phyloP scores from a whole-genome alignment of 208 protist genomes.

The Acanthamoeba lenticulata region DNA sequence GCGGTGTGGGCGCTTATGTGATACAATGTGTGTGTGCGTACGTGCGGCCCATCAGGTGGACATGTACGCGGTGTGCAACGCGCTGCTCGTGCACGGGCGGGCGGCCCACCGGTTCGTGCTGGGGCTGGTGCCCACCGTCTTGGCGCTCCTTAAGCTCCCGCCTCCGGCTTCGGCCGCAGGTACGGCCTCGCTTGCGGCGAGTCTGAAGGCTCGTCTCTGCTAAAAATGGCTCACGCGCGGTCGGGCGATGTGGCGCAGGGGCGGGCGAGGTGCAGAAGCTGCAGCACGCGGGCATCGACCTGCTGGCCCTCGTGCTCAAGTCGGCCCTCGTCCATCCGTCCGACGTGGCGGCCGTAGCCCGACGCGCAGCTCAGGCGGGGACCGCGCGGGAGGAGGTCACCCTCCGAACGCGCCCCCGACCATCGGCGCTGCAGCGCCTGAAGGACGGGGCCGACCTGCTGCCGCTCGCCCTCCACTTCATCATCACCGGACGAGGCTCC shows the following conservation, averaged over 20 bases:
- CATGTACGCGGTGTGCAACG: background rate
- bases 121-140: background rate
- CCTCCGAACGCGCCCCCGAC: background rate
- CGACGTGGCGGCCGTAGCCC: background rate
- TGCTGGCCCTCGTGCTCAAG: background rate
- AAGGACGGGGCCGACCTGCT: background rate
- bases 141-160: background rate
- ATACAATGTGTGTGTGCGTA: background rate
- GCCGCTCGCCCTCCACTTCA: conserved; percentile 1
- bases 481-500: background rate
- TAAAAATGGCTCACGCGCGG: too few species aligned
- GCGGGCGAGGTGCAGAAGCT: background rate
- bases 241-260: background rate
- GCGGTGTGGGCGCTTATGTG: background rate
- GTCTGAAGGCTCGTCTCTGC: too few species aligned
- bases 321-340: background rate
- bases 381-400: background rate
- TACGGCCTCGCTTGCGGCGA: too few species aligned
- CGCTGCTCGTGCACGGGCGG: background rate
- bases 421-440: background rate
- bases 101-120: background rate
- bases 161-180: background rate
- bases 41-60: background rate
- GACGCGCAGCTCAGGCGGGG: background rate
- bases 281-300: conserved; percentile 41